phyloP scores from a whole-genome alignment of 2,329 filamentous ascomycete genomes.

The Pyrenophora tritici-repentis region DNA sequence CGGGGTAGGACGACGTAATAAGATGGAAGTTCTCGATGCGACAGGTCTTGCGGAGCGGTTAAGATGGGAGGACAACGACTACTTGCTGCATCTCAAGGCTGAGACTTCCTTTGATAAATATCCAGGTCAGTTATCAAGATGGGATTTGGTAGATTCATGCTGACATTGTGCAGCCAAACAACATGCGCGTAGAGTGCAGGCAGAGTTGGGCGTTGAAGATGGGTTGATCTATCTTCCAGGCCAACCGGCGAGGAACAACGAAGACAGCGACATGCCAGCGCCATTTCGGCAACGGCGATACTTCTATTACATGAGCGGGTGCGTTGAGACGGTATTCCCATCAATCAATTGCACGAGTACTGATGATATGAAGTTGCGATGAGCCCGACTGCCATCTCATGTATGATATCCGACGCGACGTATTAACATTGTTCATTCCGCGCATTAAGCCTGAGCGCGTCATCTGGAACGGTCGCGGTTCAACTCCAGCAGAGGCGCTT shows the following conservation, averaged over 20 bases:
- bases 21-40: constrained; percentile 36
- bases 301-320: constrained; percentile 65
- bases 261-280: constrained; percentile 63
- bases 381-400: constrained; percentile 61
- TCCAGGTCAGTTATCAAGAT: constrained; percentile 37
- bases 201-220: constrained; percentile 38
- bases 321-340: constrained; percentile 16
- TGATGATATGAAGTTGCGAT: constrained; percentile 43
- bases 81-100: constrained; percentile 44
- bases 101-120: constrained; percentile 46
- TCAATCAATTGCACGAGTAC: constrained; percentile 2
- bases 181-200: constrained; percentile 47
- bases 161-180: constrained; percentile 43
- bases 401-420: constrained; percentile 64
- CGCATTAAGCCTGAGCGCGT: constrained; percentile 65
- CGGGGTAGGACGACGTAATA: constrained; percentile 16
- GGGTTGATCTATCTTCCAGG: constrained; percentile 64
- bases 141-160: neutral
- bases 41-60: constrained; percentile 35
- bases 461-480: constrained; percentile 68
- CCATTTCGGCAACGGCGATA: constrained; percentile 65
- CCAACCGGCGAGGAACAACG: constrained; percentile 54
- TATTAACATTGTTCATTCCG: constrained; percentile 74
- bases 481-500: constrained; percentile 65
- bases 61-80: constrained; percentile 35